Conservation (phyloP, 805 yeast species). For the Kodamaea kakaduensis region DNA sequence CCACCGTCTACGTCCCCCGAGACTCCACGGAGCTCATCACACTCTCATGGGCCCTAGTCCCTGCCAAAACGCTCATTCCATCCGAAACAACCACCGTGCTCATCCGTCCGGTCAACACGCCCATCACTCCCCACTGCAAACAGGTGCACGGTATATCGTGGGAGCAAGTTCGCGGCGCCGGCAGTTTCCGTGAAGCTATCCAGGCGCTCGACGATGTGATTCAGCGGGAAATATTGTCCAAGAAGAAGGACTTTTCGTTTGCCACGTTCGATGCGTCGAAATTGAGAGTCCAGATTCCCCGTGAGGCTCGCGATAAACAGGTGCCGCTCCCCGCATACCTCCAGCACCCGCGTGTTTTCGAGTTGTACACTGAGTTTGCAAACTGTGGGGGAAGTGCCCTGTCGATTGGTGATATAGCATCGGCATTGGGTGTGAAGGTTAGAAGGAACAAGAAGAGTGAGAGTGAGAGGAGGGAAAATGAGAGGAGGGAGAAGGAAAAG, state of each 20-base stretch:
- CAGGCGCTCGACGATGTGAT: conserved; percentile 48
- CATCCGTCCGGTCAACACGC: conserved; percentile 61
- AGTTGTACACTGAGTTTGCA: conserved; percentile 65
- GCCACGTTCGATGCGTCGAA: conserved; percentile 68
- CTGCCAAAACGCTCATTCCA: conserved; percentile 47
- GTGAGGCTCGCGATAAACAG: conserved; percentile 77
- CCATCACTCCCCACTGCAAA: conserved; percentile 58
- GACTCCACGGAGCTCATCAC: conserved; percentile 69
- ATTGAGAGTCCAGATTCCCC: conserved; percentile 68
- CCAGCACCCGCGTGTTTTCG: conserved; percentile 74
- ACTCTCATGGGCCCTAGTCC: conserved; percentile 62
- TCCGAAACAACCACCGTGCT: conserved; percentile 42
- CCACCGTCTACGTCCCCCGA: conserved; percentile 51
- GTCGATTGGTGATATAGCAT: too few relatives aligned
- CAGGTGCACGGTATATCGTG: conserved; percentile 51
- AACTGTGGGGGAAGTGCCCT: neutral
- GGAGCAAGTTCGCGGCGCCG: conserved; percentile 58
- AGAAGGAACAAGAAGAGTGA: too few relatives aligned
- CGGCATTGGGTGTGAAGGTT: too few relatives aligned
- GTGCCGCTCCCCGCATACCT: conserved; percentile 70
- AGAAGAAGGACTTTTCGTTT: conserved; percentile 53
- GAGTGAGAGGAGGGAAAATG: too few relatives aligned
- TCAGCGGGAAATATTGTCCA: conserved; percentile 38
- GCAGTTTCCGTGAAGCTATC: conserved; percentile 62
- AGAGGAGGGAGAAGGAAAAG: too few relatives aligned